Evolutionary conservation across 768 basidiomycete genomes (phyloP).

Genomic region (Lactarius pseudohatsudake): DNA sequence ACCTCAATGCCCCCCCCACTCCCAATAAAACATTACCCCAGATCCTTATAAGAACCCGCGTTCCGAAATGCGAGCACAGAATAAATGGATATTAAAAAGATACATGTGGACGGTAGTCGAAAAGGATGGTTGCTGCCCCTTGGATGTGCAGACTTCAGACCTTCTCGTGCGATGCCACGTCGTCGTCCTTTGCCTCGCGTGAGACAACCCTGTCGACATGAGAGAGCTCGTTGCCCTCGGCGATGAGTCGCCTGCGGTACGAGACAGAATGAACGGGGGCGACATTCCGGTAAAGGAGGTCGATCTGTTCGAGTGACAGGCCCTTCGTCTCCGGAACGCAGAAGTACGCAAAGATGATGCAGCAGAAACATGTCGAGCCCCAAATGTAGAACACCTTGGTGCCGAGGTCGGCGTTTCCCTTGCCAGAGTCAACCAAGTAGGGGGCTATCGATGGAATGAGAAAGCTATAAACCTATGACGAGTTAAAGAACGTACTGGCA

Average conservation of each 20-base stretch:
- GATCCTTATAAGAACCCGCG: background rate
- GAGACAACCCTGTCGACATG: background rate
- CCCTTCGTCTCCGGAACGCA: conserved; percentile 83
- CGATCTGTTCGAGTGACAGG: conserved; percentile 82
- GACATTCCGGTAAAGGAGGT: conserved; percentile 70
- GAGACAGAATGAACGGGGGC: conserved; percentile 49
- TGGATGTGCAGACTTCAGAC: conserved; percentile 7
- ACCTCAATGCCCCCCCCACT: background rate
- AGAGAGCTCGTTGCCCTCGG: conserved; percentile 17
- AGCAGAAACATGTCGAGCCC: conserved; percentile 65
- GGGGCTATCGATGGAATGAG: conserved; percentile 37
- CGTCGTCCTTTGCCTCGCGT: background rate
- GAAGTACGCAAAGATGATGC: conserved; percentile 77
- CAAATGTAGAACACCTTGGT: conserved; percentile 88
- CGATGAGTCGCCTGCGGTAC: conserved; percentile 36
- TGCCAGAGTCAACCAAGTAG: conserved; percentile 46
- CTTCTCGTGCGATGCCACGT: conserved; percentile 11
- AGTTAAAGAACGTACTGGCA: conserved; percentile 12
- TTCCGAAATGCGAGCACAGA: background rate
- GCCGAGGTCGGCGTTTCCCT: conserved; percentile 55
- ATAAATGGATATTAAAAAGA: conserved; percentile 1
- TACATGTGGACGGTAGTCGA: background rate
- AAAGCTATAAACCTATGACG: background rate
- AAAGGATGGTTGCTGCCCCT: background rate
- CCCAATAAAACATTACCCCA: background rate